Percentiles rank a stretch among this genome's conserved stretches.
Conservation (phyloP, 331 rosid genomes). For the Ulmus americana region DNA sequence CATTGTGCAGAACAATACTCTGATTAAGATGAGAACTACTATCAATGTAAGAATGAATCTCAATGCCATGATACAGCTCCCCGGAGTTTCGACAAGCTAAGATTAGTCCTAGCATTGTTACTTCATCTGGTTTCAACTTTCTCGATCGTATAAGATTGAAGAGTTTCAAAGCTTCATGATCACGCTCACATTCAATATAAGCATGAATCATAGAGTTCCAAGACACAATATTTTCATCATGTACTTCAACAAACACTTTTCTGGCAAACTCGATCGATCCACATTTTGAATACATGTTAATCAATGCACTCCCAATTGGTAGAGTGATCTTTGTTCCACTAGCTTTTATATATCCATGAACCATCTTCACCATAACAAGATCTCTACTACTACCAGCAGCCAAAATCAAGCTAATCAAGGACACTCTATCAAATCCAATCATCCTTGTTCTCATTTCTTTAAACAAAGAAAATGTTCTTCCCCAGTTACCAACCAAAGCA, state of each 20-base stretch:
- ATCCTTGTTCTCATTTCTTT: conserved; percentile 13
- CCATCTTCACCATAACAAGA: conserved; percentile 15
- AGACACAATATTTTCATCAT: conserved; percentile 13
- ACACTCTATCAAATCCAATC: conserved; percentile 18
- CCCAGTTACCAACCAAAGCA: conserved; percentile 17
- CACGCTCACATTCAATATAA: conserved; percentile 3
- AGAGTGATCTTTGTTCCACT: conserved; percentile 5
- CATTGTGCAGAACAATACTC: conserved; percentile 22
- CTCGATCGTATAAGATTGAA: conserved; percentile 14
- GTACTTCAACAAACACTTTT: conserved; percentile 6
- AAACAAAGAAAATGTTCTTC: conserved; percentile 17
- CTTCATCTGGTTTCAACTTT: conserved; percentile 22
- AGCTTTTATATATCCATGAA: conserved; percentile 20
- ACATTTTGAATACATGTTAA: conserved; percentile 19
- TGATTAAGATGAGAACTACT: conserved; percentile 7
- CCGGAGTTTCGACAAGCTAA: conserved; percentile 23
- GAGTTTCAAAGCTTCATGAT: conserved; percentile 15
- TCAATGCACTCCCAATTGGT: conserved; percentile 2
- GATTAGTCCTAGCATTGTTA: conserved; percentile 24
- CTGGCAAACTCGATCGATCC: conserved; percentile 15
- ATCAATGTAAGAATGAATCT: conserved; percentile 20
- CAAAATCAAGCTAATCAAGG: conserved; percentile 16
- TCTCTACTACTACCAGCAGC: conserved; percentile 15
- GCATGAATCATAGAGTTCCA: conserved; percentile 28
- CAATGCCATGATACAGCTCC: conserved; percentile 13